Base-by-base conservation (phyloP, 371 early-diverging fungal species). In the Mucor piriformis region DNA sequence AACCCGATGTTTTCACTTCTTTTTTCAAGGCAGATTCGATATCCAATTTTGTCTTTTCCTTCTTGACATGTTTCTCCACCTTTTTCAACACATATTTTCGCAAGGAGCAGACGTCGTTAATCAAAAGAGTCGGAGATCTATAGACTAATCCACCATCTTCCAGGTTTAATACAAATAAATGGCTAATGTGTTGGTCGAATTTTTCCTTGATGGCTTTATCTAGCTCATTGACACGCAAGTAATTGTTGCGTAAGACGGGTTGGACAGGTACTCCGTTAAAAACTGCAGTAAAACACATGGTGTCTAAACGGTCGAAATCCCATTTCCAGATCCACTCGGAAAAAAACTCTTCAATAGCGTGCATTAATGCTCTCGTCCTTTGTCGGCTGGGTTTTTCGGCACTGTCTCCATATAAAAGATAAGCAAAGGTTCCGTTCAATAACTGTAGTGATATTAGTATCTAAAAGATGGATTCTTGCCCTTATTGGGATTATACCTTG, bases 301-400 rank as follows among this genome's bases (percentile, higher is more conserved):
- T 70, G 53, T 74, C 76, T 33, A 69, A 44, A n/a, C 73, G 73
- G 68, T 84, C 84, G 66, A 85, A 84, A 57, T 87, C 82, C 88
- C 85, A 85, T 43, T 81, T 67, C 71, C 82, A 80, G 29, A 87
- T 84, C 88, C 86, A 85, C 13, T 82, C 76, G 4, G 81, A 82
- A 55, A 84, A 87, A 53, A 87, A 87, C 63, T 85, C 86, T 61
- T 85, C 86, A 46, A 81, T 76, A 12, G 59, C 60, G 42, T 77
- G 70, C 71, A 74, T 76, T 21, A 85, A 57, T 10, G 73, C 62
- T 12, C 77, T 61, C 35, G 74, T 73, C 11, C 77, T 37, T 34
- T 77, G 76, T 35, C 79, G 68, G 3, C 33, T 76, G 46, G 71
- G 68, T 59, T 37, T 63, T 61, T 43, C 51, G 7, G 50, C 42